These are phyloP conservation scores for Monsonia emarginata DNA, from an alignment of 441 rosid genomes.

Conservation along the genomic window DNA sequence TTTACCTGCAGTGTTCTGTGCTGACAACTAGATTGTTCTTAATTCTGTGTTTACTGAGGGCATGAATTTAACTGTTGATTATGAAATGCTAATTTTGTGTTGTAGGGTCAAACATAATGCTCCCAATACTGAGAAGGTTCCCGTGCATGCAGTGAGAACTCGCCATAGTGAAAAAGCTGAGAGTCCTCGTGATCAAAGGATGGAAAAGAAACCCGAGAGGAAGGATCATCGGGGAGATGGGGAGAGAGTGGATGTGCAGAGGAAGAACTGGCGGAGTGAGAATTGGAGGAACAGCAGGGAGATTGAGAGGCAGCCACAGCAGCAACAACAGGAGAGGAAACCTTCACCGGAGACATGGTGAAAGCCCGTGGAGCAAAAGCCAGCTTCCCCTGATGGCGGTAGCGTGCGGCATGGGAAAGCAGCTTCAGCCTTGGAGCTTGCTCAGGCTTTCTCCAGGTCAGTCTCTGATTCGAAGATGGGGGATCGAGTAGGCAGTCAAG, in stretches of 20 bases:
- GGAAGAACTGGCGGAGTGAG: conserved; percentile 53
- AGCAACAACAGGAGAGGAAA: conserved; percentile 46
- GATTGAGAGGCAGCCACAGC: conserved; percentile 32
- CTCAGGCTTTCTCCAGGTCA: conserved; percentile 60
- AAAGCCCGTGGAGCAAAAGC: conserved; percentile 49
- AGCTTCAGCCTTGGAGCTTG: conserved; percentile 71
- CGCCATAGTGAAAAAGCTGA: conserved; percentile 30
- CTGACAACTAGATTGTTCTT: neutral
- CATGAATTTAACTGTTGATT: no score
- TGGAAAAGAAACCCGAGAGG: conserved; percentile 39
- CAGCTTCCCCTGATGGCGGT: conserved; percentile 36
- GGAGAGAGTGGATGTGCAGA: conserved; percentile 43
- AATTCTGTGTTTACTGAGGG: neutral
- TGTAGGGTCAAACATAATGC: conserved; percentile 37
- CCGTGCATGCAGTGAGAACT: conserved; percentile 28
- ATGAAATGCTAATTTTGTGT: neutral
- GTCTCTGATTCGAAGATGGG: conserved; percentile 44
- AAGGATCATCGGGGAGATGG: conserved; percentile 36
- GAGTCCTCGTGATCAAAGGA: conserved; percentile 38
- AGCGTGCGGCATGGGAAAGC: conserved; percentile 52
- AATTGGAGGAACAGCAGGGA: conserved; percentile 39
- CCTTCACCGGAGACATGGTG: conserved; percentile 83
- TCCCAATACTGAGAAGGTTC: conserved; percentile 36
- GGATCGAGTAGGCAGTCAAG: conserved; percentile 25
- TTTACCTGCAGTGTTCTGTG: neutral